Evolutionary conservation across 306 rosid genomes (phyloP).

Genomic region (Quercus glauca): DNA sequence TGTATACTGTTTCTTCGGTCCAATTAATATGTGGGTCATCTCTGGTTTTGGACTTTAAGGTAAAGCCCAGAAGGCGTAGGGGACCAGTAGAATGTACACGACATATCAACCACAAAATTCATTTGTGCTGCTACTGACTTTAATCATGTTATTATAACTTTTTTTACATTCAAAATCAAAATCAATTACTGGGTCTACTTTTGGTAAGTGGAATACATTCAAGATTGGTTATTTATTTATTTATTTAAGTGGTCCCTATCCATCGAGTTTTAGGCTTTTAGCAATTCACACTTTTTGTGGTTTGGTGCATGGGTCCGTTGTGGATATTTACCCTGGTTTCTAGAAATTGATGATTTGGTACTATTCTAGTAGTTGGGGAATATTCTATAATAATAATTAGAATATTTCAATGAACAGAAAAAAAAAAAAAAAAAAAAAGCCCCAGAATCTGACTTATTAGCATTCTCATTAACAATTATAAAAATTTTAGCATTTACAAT

Average conservation of each 20-base stretch:
- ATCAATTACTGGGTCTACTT: background rate
- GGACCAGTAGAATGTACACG: background rate
- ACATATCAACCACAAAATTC: background rate
- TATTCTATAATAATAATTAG: too few relatives aligned
- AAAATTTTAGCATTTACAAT: too few relatives aligned
- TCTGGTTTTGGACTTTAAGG: background rate
- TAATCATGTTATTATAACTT: background rate
- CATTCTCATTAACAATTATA: too few relatives aligned
- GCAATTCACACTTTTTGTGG: background rate
- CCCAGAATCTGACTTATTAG: too few relatives aligned
- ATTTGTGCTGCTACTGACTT: background rate
- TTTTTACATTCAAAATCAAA: background rate
- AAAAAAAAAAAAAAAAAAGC: too few relatives aligned
- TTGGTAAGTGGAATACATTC: background rate
- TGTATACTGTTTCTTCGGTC: background rate
- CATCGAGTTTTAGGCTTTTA: background rate
- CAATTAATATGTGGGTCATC: background rate
- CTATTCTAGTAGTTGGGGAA: too few relatives aligned
- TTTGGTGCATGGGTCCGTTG: background rate
- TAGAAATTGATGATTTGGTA: background rate
- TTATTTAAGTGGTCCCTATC: background rate
- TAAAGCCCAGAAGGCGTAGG: background rate
- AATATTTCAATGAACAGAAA: too few relatives aligned
- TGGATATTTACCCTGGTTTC: background rate
- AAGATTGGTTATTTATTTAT: background rate